phyloP scores from a whole-genome alignment of 805 yeast genomes.

The Alloascoidea hylecoeti region DNA sequence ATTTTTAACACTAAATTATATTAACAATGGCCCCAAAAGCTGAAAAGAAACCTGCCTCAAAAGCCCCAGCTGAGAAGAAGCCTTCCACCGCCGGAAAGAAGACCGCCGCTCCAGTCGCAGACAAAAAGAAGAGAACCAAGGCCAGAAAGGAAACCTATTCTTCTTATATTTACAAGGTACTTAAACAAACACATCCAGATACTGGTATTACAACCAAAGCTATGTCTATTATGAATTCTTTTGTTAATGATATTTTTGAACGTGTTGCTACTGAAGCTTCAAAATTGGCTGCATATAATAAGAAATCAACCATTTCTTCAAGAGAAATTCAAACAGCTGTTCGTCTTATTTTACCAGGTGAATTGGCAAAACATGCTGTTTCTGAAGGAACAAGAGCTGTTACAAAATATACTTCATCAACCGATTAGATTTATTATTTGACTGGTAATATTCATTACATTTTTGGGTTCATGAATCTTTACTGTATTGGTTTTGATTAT shows the following conservation, averaged over 20 bases:
- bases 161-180: conserved; percentile 94
- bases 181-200: conserved; percentile 98
- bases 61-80: conserved; percentile 95
- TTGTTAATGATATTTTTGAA: conserved; percentile 95
- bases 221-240: conserved; percentile 97
- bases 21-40: conserved; percentile 29
- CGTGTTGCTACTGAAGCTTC: conserved; percentile 97
- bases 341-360: conserved; percentile 96
- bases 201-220: conserved; percentile 98
- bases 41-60: conserved; percentile 47
- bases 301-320: conserved; percentile 94
- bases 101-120: conserved; percentile 68
- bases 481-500: no score
- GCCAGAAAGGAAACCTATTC: conserved; percentile 97
- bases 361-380: conserved; percentile 96
- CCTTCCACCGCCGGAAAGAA: conserved; percentile 81
- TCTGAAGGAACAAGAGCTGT: conserved; percentile 98
- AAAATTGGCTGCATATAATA: conserved; percentile 96
- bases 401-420: conserved; percentile 75
- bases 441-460: background rate
- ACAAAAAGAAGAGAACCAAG: conserved; percentile 85
- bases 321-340: conserved; percentile 99
- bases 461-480: conserved; percentile 10
- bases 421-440: background rate
- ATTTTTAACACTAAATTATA: no score